Evolutionary conservation across 2,329 filamentous ascomycete genomes (phyloP), one percentile per base, ranked within the genome.

Genomic region (Alternaria infectoria): DNA sequence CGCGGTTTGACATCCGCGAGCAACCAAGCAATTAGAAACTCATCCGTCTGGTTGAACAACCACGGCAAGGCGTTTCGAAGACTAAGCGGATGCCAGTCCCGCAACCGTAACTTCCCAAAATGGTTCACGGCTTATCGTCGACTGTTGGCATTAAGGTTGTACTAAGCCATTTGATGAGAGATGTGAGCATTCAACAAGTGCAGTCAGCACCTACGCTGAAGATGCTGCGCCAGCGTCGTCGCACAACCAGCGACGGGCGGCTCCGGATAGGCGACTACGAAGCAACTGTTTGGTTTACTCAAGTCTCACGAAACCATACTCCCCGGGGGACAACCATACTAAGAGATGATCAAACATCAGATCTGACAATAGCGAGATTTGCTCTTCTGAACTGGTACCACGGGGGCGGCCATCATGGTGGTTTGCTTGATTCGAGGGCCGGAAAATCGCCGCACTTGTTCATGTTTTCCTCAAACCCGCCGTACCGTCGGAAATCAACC

Each of bases 301-400:
- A 28, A 61, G 65, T 67, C 58, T 54, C 64, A 69, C 67, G 58
- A 69, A 68, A 65, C 63, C 67, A 65, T 72, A 70, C 58, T 65
- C 44, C 46, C 40, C 36, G 60, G 64, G 62, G 43, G 52, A 46
- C 7, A 19, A 17, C 46, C 63, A 67, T 65, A 40, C 47, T 11
- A 40, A 25, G 19, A 47, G 51, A 45, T 25, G 19, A 51, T 36
- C 51, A 62, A 61, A 59, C 47, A 51, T 32, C 47, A 25, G 45
- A 21, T 15, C 15, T 49, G 9, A 46, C 26, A 25, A 54, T 26
- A 13, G 50, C 49, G 40, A 59, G 32, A 62, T 65, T 61, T 49
- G 55, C 28, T 32, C 17, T 36, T 17, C 25, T 19, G 21, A 15
- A 28, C 19, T 21, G 47, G 56, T 55, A 19, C 40, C 45, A 64